phyloP scores from a whole-genome alignment of 257 asterid genomes.

The Linaria vulgaris region DNA sequence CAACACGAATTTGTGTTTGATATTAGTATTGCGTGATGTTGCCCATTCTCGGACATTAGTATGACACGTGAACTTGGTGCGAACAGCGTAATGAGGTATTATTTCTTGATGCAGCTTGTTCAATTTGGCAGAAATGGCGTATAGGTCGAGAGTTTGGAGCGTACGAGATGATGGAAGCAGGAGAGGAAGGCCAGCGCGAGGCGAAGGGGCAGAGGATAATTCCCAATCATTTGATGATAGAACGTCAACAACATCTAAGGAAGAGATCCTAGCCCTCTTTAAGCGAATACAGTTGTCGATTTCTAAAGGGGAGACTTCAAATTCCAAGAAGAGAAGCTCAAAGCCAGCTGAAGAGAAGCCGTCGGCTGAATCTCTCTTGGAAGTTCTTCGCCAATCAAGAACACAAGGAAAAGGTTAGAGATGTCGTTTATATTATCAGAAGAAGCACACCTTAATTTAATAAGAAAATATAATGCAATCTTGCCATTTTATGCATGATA shows the following conservation, averaged over 20 bases:
- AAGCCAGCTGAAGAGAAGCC: conserved; percentile 42
- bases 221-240: conserved; percentile 30
- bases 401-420: conserved; percentile 47
- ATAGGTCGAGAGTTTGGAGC: conserved; percentile 33
- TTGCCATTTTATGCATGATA: too few relatives aligned
- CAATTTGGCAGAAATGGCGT: conserved; percentile 77
- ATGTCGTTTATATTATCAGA: conserved; percentile 5
- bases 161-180: conserved; percentile 44
- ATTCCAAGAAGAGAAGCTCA: conserved; percentile 42
- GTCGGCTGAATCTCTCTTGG: conserved; percentile 53
- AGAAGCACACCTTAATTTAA: background rate
- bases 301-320: conserved; percentile 44
- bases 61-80: conserved; percentile 11
- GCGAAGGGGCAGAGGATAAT: conserved; percentile 31
- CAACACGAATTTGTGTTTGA: background rate
- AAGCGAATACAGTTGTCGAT: conserved; percentile 64
- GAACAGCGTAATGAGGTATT: conserved; percentile 51
- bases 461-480: too few relatives aligned
- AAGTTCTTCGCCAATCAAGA: conserved; percentile 58
- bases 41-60: background rate
- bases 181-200: conserved; percentile 35
- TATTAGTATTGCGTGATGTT: background rate
- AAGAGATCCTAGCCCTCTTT: conserved; percentile 72
- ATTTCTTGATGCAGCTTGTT: conserved; percentile 89
- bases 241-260: conserved; percentile 45